phyloP scores from a whole-genome alignment of 495 filamentous ascomycete genomes.

The Daldinia vernicosa region DNA sequence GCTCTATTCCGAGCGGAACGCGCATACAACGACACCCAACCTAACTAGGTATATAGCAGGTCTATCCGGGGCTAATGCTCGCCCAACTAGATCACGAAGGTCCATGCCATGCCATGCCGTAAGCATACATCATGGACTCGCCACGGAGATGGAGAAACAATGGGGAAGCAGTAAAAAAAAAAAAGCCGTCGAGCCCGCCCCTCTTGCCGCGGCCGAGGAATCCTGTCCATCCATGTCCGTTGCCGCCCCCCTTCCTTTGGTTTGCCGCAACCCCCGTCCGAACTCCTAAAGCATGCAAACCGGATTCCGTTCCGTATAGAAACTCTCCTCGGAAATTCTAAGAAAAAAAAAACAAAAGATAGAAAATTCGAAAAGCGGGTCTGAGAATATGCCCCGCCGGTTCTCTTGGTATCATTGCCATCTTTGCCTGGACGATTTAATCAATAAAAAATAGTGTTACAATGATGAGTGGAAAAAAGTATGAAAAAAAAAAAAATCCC shows the following conservation, averaged over 20 bases:
- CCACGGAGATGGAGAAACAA: background rate
- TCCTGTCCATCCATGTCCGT: background rate
- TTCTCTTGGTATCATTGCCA: slow-evolving; percentile 40
- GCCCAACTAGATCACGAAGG: background rate
- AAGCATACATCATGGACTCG: background rate
- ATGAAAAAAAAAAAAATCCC: background rate
- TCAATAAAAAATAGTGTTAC: slow-evolving; percentile 29
- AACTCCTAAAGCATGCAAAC: slow-evolving; percentile 34
- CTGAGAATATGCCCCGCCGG: slow-evolving; percentile 22
- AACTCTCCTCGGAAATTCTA: background rate
- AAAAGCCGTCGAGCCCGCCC: slow-evolving; percentile 16
- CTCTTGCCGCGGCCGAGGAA: slow-evolving; percentile 11
- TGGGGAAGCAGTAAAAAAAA: background rate
- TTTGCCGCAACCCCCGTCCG: background rate
- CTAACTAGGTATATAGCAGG: background rate
- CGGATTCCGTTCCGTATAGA: slow-evolving; percentile 4
- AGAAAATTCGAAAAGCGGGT: slow-evolving; percentile 5
- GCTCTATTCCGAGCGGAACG: background rate
- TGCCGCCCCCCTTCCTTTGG: background rate
- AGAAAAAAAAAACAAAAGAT: slow-evolving; percentile 2
- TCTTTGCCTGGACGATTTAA: slow-evolving; percentile 27
- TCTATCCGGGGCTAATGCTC: background rate
- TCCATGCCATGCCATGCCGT: background rate
- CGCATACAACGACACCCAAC: background rate
- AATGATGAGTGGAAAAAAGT: slow-evolving; percentile 13